These are phyloP conservation scores for Plenodomus biglobosus DNA, from an alignment of 2,329 filamentous ascomycete species.

Conservation along the genomic window DNA sequence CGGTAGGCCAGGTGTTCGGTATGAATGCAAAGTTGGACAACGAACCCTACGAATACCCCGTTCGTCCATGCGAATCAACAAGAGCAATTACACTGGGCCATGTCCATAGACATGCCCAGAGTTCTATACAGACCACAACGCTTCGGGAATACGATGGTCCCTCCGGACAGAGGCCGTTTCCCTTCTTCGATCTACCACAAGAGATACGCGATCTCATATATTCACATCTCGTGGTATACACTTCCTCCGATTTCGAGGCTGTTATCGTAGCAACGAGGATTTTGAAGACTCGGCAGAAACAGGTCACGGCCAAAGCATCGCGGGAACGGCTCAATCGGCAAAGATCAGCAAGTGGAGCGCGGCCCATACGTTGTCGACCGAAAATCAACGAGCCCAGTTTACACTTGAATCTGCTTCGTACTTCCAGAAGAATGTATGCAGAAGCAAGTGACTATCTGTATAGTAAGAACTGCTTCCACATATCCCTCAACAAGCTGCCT, in stretches of 20 bases:
- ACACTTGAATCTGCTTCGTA: slow-evolving; percentile 24
- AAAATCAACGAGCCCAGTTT: slow-evolving; percentile 18
- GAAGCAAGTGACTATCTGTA: slow-evolving; percentile 34
- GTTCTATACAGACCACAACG: neutral
- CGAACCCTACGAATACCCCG: neutral
- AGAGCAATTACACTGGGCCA: neutral
- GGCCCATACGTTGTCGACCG: slow-evolving; percentile 19
- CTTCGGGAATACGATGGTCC: slow-evolving; percentile 1
- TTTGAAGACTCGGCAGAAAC: slow-evolving; percentile 31
- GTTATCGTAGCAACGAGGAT: slow-evolving; percentile 29
- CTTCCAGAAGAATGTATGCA: slow-evolving; percentile 21
- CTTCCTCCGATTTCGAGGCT: slow-evolving; percentile 8
- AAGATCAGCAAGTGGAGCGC: slow-evolving; percentile 21
- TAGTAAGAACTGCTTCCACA: slow-evolving; percentile 32
- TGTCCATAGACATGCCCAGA: too few relatives aligned
- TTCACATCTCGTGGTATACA: slow-evolving; percentile 28
- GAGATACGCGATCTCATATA: slow-evolving; percentile 36
- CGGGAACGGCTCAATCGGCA: slow-evolving; percentile 30
- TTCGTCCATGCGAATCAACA: neutral
- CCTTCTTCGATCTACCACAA: slow-evolving; percentile 30
- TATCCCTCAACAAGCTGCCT: slow-evolving; percentile 30
- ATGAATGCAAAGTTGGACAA: neutral
- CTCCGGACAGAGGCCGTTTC: slow-evolving; percentile 21
- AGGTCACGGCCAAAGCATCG: slow-evolving; percentile 18
- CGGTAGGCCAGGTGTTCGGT: slow-evolving; percentile 1